phyloP scores from a whole-genome alignment of 768 basidiomycete species.

The Lentinula lateritia region DNA sequence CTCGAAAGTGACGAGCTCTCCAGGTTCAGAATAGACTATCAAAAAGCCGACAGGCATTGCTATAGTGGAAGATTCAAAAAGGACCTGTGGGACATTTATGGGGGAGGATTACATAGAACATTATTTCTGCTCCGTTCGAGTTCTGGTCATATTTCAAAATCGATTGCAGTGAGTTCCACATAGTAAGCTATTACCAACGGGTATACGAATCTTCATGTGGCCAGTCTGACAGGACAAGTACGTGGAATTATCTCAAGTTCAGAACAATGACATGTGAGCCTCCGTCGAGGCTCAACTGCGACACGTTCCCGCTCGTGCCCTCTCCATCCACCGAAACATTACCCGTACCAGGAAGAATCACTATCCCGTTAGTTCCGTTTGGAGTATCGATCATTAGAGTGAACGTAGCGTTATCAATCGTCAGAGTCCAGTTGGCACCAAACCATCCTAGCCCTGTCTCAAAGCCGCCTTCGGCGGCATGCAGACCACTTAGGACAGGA shows the following conservation, averaged over 20 bases:
- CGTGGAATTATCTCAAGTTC: neutral
- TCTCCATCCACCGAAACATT: slow-evolving; percentile 13
- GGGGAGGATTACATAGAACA: neutral
- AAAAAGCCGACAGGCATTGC: slow-evolving; percentile 39
- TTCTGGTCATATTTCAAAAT: too few relatives aligned
- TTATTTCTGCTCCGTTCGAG: too few relatives aligned
- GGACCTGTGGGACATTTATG: neutral
- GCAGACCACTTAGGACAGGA: slow-evolving; percentile 36
- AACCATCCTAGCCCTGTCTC: slow-evolving; percentile 42
- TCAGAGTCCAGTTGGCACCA: slow-evolving; percentile 32
- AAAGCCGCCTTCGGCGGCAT: slow-evolving; percentile 38
- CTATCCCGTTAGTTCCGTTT: slow-evolving; percentile 18
- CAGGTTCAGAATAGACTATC: slow-evolving; percentile 43
- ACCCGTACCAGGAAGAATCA: slow-evolving; percentile 22
- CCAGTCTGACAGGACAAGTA: too few relatives aligned
- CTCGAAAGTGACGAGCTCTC: slow-evolving; percentile 30
- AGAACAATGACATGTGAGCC: neutral
- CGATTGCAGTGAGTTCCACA: too few relatives aligned
- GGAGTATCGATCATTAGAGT: slow-evolving; percentile 20
- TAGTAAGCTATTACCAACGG: too few relatives aligned
- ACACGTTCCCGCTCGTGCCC: neutral
- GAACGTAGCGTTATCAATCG: slow-evolving; percentile 7
- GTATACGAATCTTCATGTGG: too few relatives aligned
- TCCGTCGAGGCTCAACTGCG: neutral
- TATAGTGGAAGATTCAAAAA: neutral